phyloP scores from a whole-genome alignment of 2,329 filamentous ascomycete species.

The Penicillium sp. region DNA sequence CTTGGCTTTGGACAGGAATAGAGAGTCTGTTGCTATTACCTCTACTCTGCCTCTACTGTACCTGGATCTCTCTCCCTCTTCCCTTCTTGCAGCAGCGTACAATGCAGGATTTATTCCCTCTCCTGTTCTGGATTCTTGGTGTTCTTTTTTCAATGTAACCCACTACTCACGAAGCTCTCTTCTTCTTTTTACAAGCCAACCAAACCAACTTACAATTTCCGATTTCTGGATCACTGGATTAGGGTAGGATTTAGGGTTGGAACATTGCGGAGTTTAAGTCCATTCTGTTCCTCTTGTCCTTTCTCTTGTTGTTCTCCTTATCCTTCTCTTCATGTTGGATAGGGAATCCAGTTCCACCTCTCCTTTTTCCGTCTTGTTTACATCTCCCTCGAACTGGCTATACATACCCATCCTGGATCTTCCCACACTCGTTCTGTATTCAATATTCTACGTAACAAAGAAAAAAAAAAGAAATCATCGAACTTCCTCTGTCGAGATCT shows the following conservation, averaged over 20 bases:
- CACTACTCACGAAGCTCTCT: slow-evolving; percentile 10
- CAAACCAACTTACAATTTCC: not conserved
- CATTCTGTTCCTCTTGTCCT: not conserved
- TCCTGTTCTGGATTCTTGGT: slow-evolving; percentile 10
- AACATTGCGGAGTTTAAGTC: not conserved
- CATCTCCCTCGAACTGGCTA: not conserved
- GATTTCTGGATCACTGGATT: not conserved
- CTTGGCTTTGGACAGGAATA: slow-evolving; percentile 99
- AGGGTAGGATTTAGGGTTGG: not conserved
- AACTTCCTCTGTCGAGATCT: not conserved
- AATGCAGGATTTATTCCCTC: slow-evolving; percentile 12
- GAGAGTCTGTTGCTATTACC: slow-evolving; percentile 18
- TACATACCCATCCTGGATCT: slow-evolving; percentile 1
- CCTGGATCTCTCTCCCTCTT: slow-evolving; percentile 4
- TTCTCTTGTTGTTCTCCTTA: not conserved
- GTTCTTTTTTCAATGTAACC: slow-evolving; percentile 14
- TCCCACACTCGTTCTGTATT: slow-evolving; percentile 3
- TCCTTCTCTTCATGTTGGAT: not conserved
- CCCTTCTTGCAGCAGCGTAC: slow-evolving; percentile 1
- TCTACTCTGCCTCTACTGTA: slow-evolving; percentile 8
- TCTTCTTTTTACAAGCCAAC: not conserved
- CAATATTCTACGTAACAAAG: not conserved
- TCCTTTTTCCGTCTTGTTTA: not conserved
- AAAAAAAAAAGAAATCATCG: not conserved
- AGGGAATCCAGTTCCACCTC: not conserved